These are phyloP conservation scores for Adenanthera pavonina DNA, from an alignment of 306 rosid species.

Conservation along the genomic window DNA sequence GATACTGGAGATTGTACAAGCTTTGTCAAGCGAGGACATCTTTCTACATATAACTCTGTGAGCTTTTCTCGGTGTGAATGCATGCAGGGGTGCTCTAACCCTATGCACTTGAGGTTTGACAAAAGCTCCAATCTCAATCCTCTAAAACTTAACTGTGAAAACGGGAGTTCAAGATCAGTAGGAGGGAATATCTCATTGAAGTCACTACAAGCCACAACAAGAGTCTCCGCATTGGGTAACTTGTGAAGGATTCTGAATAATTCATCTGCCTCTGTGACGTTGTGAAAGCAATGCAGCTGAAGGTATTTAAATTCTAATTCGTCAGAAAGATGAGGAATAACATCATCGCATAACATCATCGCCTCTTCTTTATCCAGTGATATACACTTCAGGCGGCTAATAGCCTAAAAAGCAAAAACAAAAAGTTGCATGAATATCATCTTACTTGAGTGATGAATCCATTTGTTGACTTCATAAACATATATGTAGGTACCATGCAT, in stretches of 20 bases:
- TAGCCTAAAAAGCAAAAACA: constrained; percentile 1
- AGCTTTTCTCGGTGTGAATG: not conserved
- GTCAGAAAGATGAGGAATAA: not conserved
- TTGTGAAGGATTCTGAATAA: not conserved
- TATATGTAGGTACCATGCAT: no score
- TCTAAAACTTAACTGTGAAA: not conserved
- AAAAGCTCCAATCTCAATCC: accelerated
- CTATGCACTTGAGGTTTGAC: not conserved
- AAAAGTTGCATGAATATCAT: no score
- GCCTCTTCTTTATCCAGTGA: not conserved
- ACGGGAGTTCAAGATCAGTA: no score
- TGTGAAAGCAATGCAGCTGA: accelerated
- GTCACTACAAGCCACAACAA: accelerated
- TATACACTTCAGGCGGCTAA: not conserved
- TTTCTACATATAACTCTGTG: accelerated
- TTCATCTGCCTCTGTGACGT: not conserved
- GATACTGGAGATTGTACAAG: constrained; percentile 5
- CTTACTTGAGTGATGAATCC: no score
- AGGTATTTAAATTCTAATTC: not conserved
- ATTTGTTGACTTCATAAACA: no score
- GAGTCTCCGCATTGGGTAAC: not conserved
- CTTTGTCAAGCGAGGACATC: constrained; percentile 22
- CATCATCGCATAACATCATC: not conserved
- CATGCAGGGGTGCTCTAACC: not conserved
- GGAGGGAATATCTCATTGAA: constrained; percentile 11